phyloP scores from a whole-genome alignment of 371 early-diverging fungal genomes.

The Rhizopus sp. region DNA sequence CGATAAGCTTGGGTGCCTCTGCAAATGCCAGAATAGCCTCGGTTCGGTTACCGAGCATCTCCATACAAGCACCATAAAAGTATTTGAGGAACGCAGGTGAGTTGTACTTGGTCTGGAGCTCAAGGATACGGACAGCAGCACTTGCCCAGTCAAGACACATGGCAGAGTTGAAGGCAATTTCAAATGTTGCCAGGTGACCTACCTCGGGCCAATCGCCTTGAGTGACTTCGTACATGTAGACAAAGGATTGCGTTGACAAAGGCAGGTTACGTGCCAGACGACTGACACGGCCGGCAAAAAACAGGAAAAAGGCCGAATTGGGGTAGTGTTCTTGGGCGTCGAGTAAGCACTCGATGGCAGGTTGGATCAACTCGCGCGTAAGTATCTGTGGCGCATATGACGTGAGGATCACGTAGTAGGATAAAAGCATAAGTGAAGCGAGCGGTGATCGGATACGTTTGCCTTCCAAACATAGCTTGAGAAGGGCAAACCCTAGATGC shows the following conservation, averaged over 20 bases:
- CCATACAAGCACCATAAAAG: slow-evolving; percentile 61
- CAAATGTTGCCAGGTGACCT: slow-evolving; percentile 57
- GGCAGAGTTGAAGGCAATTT: slow-evolving; percentile 60
- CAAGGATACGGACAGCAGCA: slow-evolving; percentile 44
- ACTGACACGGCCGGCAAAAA: slow-evolving; percentile 61
- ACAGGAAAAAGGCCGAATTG: slow-evolving; percentile 65
- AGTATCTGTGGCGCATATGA: slow-evolving; percentile 51
- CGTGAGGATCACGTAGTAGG: slow-evolving; percentile 33
- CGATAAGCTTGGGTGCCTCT: slow-evolving; percentile 47
- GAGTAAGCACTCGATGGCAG: slow-evolving; percentile 60
- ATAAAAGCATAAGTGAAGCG: slow-evolving; percentile 58
- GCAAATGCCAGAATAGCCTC: slow-evolving; percentile 57
- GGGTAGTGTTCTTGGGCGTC: slow-evolving; percentile 60
- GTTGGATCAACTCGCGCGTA: slow-evolving; percentile 43
- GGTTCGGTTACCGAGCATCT: slow-evolving; percentile 50
- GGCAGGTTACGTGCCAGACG: slow-evolving; percentile 51
- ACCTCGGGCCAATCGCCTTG: slow-evolving; percentile 54
- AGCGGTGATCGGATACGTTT: slow-evolving; percentile 59
- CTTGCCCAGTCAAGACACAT: slow-evolving; percentile 58
- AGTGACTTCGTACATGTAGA: slow-evolving; percentile 47
- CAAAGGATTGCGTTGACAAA: slow-evolving; percentile 51
- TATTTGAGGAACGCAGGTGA: slow-evolving; percentile 59
- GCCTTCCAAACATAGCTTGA: slow-evolving; percentile 56
- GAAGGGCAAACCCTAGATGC: slow-evolving; percentile 58
- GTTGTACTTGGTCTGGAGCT: slow-evolving; percentile 51